Evolutionary conservation across 768 basidiomycete species (phyloP).

Genomic region (Mycena floridula): DNA sequence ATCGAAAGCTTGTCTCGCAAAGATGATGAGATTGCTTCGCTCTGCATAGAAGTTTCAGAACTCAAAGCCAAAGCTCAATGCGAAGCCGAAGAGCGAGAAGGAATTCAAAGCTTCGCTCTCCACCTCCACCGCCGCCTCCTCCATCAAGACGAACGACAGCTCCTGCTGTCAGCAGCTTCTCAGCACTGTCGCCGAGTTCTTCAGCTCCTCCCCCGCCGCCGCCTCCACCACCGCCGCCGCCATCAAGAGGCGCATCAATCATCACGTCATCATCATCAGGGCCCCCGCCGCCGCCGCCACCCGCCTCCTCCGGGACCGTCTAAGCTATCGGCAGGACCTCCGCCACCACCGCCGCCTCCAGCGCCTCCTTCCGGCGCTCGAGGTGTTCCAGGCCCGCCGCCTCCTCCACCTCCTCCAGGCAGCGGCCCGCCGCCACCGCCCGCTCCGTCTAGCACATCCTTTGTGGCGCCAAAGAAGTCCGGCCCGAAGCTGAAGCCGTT

Average conservation of each 20-base stretch:
- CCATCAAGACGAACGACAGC: constrained; percentile 27
- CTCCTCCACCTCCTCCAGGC: constrained; percentile 29
- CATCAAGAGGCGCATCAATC: constrained; percentile 23
- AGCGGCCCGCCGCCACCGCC: constrained; percentile 20
- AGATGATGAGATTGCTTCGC: constrained; percentile 53
- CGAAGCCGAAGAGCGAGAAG: constrained; percentile 56
- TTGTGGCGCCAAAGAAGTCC: constrained; percentile 23
- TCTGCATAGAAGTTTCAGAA: constrained; percentile 43
- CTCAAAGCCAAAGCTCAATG: constrained; percentile 45
- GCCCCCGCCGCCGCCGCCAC: constrained; percentile 25
- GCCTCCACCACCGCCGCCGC: constrained; percentile 19
- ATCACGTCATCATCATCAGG: constrained; percentile 23
- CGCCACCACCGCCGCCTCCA: constrained; percentile 31
- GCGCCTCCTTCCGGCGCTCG: constrained; percentile 20
- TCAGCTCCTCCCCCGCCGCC: constrained; percentile 20
- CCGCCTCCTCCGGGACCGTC: constrained; percentile 15
- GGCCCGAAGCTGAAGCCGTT: constrained; percentile 72
- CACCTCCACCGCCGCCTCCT: constrained; percentile 60
- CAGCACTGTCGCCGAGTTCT: constrained; percentile 10
- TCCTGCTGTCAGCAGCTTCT: neutral
- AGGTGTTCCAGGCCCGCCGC: constrained; percentile 24
- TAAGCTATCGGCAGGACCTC: constrained; percentile 18
- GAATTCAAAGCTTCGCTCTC: constrained; percentile 63
- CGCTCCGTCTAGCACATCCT: constrained; percentile 25
- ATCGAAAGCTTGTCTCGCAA: constrained; percentile 66